Evolutionary conservation across 257 asterid species (phyloP), one percentile per base, ranked within the genome.

Genomic region (Penstemon davidsonii): DNA sequence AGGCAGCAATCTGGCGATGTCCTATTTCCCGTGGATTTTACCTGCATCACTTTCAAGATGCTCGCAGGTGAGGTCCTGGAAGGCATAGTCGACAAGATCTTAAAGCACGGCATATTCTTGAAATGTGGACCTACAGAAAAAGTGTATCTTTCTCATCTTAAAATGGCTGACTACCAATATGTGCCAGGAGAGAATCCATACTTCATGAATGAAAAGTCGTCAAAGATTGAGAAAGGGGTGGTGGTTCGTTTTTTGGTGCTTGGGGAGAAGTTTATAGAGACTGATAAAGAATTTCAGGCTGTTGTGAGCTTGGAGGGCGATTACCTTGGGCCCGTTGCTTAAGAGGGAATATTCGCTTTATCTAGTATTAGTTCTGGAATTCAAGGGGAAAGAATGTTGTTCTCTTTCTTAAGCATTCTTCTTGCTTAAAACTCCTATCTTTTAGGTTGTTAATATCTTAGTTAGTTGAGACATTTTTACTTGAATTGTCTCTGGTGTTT

Each of bases 301-400:
- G 88, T 90, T 18, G 95, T 81, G 39, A 88, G 94, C 71, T 64
- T 92, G 71, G 90, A 86, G 70, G 97, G 96, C 3, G 94, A 92
- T 72, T 84, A 80, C 73, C 96, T 92, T 37, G 98, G 97, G 66
- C 95, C 96, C n/a, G 52, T 88, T 37, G 78, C 85, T 67, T 77
- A 79, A 75, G 36, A 43, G 13, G 70, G 49, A 39, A 5, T 4
- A 37, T 57, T 0, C 3, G 45, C 15, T 36, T 37, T 6, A 56
- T 56, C 40, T 56, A 37, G 7, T 3, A 39, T 38, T 4, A 57
- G 33, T 12, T 13, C 12, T 12, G 65, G 65, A 60, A 19, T 55
- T 55, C 47, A 11, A 58, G 33, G 33, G 4, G 47, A 49, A n/a
- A 25, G 41, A 46, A 39, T 5, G 1, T 11, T 40, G 36, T 18